Percentiles rank a stretch among this genome's conserved stretches.
phyloP scores from a whole-genome alignment of 768 basidiomycete genomes.

The Mycena pura region DNA sequence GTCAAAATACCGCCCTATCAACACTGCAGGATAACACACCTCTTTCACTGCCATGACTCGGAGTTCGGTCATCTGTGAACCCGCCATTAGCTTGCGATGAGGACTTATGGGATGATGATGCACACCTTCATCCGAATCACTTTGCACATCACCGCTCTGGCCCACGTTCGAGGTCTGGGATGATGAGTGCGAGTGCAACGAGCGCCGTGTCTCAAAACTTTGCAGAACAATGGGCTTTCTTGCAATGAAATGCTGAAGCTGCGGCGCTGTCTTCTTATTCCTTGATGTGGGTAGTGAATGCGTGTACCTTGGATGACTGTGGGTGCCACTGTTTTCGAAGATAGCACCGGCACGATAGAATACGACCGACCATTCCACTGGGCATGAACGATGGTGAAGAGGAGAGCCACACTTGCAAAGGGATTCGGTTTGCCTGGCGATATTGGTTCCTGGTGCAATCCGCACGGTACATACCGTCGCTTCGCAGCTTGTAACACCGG shows the following conservation, averaged over 20 bases:
- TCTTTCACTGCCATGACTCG: too few species aligned
- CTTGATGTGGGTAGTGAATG: background rate
- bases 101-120: too few species aligned
- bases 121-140: too few species aligned
- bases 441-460: background rate
- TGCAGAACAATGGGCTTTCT: background rate
- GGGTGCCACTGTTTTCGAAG: background rate
- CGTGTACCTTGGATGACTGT: background rate
- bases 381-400: background rate
- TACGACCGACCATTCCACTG: constrained; percentile 1
- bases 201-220: too few species aligned
- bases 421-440: background rate
- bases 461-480: background rate
- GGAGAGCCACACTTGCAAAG: background rate
- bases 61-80: too few species aligned
- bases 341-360: background rate
- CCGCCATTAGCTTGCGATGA: too few species aligned
- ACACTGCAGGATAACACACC: too few species aligned
- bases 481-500: background rate
- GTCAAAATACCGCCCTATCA: too few species aligned
- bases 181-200: too few species aligned
- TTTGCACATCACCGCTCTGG: too few species aligned
- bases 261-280: background rate
- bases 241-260: background rate
- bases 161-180: too few species aligned